Base-by-base conservation (phyloP, 768 basidiomycete species). In the Podaxis sp. region DNA sequence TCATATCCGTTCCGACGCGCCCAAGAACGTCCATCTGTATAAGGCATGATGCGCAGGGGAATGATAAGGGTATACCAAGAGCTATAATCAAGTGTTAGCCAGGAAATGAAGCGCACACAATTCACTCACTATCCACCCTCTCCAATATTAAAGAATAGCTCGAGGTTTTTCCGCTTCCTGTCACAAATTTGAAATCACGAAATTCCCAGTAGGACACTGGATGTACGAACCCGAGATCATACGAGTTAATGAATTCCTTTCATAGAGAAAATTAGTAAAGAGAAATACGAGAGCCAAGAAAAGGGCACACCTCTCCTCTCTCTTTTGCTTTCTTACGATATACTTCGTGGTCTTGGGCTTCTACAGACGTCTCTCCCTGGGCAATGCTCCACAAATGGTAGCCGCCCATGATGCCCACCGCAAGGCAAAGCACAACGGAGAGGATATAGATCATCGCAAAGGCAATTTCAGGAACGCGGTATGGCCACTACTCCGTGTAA, bases 91-190 rank as follows among this genome's bases (percentile, higher is more conserved):
- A 36, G 50, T 15, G 43, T 59, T 17, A 38, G 41, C 22, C 38
- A 36, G 17, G 36, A 15, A 19, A 43, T 4, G 47, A 51, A 37
- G 11, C 36, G 13, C 40, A 24, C 55, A 36, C 0, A 64, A 38
- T 4, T 6, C 1, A 86, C 94, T 67, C 73, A 96, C 94, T 95
- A 93, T 76, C 91, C 89, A 9, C 82, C 79, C 19, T 79, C 77
- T 9, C 90, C 91, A 33, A 96, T 69, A 68, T 98, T 98, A 76
- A 98, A 96, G 70, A 96, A 97, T 19, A 93, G 72, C 65, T 82
- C 74, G 9, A 98, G 75, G 71, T 99, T 98, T 68, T 79, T 80
- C 55, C 77, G 74, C 69, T 78, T 81, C 25, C 85, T 85, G 68
- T 15, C 19, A 3, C 8, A 8, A 41, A 13, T 38, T 33, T 19